A percentile compares a stretch with the other conserved stretches of the same genome.
Evolutionary conservation across 2,329 filamentous ascomycete species (phyloP).

Genomic region (Alternaria angustiovoidea): DNA sequence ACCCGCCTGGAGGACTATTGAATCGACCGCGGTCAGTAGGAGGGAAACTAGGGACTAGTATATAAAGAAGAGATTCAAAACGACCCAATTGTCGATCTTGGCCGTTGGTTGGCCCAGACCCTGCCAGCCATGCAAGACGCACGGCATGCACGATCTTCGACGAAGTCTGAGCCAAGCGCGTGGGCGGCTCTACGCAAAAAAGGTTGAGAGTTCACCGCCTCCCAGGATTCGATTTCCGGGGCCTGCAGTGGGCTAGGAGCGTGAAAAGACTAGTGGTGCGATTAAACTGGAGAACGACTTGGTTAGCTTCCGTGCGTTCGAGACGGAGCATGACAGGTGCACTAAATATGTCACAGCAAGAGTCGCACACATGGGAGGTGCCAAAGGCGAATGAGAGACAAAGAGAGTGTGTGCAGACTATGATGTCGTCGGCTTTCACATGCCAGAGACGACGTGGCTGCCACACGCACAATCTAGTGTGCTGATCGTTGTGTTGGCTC

Average conservation of each 20-base stretch:
- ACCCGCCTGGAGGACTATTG: conserved; percentile 32
- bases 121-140: conserved; percentile 27
- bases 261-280: conserved; percentile 27
- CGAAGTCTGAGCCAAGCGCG: conserved; percentile 26
- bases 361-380: conserved; percentile 19
- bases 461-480: conserved; percentile 19
- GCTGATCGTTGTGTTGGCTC: conserved; percentile 31
- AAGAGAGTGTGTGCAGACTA: neutral
- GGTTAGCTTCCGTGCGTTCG: conserved; percentile 16
- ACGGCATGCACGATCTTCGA: conserved; percentile 30
- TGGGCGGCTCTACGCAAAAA: conserved; percentile 28
- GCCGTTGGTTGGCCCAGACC: conserved; percentile 32
- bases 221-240: conserved; percentile 27
- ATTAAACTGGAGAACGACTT: conserved; percentile 36
- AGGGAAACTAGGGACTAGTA: conserved; percentile 21
- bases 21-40: conserved; percentile 31
- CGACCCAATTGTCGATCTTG: conserved; percentile 29
- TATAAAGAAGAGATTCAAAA: conserved; percentile 25
- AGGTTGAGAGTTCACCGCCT: conserved; percentile 40
- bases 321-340: conserved; percentile 29
- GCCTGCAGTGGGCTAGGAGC: conserved; percentile 22
- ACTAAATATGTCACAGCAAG: conserved; percentile 30
- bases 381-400: neutral
- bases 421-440: conserved; percentile 41
- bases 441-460: conserved; percentile 22